phyloP scores from a whole-genome alignment of 177 flowering plant species.

The Tripterygium wilfordii region DNA sequence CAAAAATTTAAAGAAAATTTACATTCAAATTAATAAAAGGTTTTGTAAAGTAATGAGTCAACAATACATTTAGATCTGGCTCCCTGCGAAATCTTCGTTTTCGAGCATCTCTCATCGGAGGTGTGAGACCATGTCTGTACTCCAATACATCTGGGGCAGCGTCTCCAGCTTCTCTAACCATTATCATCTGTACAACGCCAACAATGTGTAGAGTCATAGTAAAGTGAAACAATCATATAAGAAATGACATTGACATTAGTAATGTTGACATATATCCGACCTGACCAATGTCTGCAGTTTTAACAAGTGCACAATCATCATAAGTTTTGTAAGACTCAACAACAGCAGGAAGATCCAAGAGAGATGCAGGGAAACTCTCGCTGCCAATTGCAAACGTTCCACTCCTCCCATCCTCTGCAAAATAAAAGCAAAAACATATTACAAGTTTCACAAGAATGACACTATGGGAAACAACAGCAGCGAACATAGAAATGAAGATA shows the following conservation, averaged over 20 bases:
- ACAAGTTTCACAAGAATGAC: not conserved
- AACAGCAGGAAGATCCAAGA: conserved; percentile 84
- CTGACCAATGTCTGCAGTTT: conserved; percentile 91
- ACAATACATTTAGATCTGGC: conserved; percentile 79
- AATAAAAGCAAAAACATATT: not conserved
- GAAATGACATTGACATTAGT: not conserved
- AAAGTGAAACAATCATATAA: not conserved
- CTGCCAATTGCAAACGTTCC: conserved; percentile 79
- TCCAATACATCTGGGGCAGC: conserved; percentile 66
- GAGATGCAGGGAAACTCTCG: conserved; percentile 71
- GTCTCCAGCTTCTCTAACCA: conserved; percentile 83
- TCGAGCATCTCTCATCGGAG: conserved; percentile 99
- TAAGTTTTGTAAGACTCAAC: conserved; percentile 93
- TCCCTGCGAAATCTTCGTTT: conserved; percentile 89
- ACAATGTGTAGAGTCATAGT: conserved; percentile 1
- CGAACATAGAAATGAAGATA: not conserved
- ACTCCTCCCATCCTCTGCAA: conserved; percentile 85
- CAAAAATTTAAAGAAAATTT: not conserved
- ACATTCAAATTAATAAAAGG: not conserved
- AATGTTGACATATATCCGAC: conserved; percentile 20
- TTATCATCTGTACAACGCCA: conserved; percentile 53
- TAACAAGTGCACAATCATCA: conserved; percentile 83
- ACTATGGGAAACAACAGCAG: not conserved
- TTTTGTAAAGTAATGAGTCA: not conserved
- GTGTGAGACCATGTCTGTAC: conserved; percentile 88